Conservation (phyloP, 2,329 filamentous ascomycete genomes). For the Trichoderma sp. region DNA sequence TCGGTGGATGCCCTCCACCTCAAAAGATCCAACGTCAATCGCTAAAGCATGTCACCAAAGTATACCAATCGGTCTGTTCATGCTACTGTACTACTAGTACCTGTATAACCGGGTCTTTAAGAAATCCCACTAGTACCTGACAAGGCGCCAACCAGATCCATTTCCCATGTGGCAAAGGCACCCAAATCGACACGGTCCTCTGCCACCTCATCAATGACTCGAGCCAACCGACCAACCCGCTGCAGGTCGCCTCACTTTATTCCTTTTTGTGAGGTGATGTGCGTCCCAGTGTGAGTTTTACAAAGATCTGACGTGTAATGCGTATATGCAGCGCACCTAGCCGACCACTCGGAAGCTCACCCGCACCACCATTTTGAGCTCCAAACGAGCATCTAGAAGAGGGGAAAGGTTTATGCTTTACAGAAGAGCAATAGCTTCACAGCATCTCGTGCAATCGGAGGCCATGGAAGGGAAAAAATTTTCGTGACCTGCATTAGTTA, state of each 20-base stretch:
- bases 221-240: slow-evolving; percentile 9
- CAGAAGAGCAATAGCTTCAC: neutral
- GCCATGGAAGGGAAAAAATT: neutral
- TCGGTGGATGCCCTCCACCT: neutral
- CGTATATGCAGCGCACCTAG: neutral
- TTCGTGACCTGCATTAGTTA: slow-evolving; percentile 10
- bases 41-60: neutral
- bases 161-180: slow-evolving; percentile 4
- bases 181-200: neutral
- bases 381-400: neutral
- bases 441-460: slow-evolving; percentile 15
- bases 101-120: neutral
- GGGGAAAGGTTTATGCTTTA: neutral
- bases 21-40: neutral
- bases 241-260: slow-evolving; percentile 3
- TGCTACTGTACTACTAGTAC: too few species aligned
- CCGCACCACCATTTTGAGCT: neutral
- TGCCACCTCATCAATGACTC: slow-evolving; percentile 23
- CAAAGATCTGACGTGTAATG: neutral
- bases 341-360: slow-evolving; percentile 2
- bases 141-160: slow-evolving; percentile 2
- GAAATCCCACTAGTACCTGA: slow-evolving; percentile 1
- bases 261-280: neutral
- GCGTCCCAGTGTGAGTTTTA: neutral
- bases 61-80: neutral